A percentile compares a stretch with the other conserved stretches of the same genome.
Evolutionary conservation across 352 stramenopile species (phyloP).

Genomic region (Globisporangium spinosum): DNA sequence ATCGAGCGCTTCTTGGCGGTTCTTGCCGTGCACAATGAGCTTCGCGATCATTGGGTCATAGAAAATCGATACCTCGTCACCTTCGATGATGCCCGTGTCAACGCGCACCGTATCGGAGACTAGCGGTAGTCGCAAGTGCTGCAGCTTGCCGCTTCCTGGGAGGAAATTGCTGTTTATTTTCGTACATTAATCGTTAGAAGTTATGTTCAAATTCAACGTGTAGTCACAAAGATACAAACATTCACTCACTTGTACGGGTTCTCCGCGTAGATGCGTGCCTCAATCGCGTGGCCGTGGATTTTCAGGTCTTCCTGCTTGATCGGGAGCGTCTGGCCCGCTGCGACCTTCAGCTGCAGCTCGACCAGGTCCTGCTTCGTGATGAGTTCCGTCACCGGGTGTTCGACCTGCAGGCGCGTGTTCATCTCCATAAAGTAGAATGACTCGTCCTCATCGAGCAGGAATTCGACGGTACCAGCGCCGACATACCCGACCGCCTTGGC

Average conservation of each 20-base stretch:
- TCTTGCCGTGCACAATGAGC: constrained; percentile 89
- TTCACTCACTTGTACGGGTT: constrained; percentile 85
- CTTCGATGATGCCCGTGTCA: constrained; percentile 87
- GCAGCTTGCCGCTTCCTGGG: constrained; percentile 84
- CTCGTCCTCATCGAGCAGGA: constrained; percentile 89
- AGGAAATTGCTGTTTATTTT: constrained; percentile 75
- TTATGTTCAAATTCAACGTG: not conserved
- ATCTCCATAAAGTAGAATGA: constrained; percentile 97
- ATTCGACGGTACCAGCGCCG: constrained; percentile 92
- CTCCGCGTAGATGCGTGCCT: constrained; percentile 93
- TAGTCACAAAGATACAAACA: not conserved
- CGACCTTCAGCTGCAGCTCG: constrained; percentile 94
- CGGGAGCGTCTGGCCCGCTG: constrained; percentile 87
- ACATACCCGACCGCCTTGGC: constrained; percentile 91
- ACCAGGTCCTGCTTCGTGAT: constrained; percentile 89
- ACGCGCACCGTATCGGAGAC: constrained; percentile 76
- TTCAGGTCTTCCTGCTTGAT: constrained; percentile 87
- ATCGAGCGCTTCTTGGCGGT: constrained; percentile 79
- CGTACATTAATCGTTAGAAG: constrained; percentile 5
- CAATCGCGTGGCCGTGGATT: constrained; percentile 88
- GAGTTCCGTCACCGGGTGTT: constrained; percentile 91
- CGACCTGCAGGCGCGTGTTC: constrained; percentile 95
- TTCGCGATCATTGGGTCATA: constrained; percentile 95
- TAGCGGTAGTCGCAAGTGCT: constrained; percentile 75
- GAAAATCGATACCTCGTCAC: constrained; percentile 90